Conservation (phyloP, 345 rosid genomes). For the Arabidopsis arenosa region DNA sequence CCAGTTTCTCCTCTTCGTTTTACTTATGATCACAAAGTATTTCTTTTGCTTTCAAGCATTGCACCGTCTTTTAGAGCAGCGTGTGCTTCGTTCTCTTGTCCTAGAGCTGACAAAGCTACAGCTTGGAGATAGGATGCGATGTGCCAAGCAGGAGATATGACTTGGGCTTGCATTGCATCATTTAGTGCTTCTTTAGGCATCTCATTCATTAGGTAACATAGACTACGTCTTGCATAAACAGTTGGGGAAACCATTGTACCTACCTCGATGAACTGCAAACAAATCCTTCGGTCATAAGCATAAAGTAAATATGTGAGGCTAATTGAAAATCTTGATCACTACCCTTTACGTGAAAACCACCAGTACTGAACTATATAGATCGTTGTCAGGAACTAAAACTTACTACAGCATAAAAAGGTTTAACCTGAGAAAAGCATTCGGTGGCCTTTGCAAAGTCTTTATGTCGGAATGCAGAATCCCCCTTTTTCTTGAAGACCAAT, state of each 20-base stretch:
- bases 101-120: slow-evolving; percentile 59
- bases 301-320: background rate
- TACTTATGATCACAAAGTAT: slow-evolving; percentile 8
- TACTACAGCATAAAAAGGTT: background rate
- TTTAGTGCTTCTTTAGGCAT: slow-evolving; percentile 76
- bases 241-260: slow-evolving; percentile 89
- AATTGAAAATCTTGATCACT: background rate
- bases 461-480: slow-evolving; percentile 79
- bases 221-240: slow-evolving; percentile 68
- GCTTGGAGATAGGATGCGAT: slow-evolving; percentile 86
- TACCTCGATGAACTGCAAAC: slow-evolving; percentile 71
- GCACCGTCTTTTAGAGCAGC: slow-evolving; percentile 71
- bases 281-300: slow-evolving; percentile 1
- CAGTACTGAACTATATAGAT: background rate
- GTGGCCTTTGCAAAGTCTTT: slow-evolving; percentile 68
- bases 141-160: slow-evolving; percentile 75
- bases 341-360: background rate
- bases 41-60: slow-evolving; percentile 60
- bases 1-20: background rate
- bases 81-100: slow-evolving; percentile 71
- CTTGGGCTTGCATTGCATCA: slow-evolving; percentile 82
- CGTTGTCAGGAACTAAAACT: background rate
- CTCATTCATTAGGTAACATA: slow-evolving; percentile 72
- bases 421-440: slow-evolving; percentile 75
- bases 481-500: slow-evolving; percentile 70